These are phyloP conservation scores for Inga oerstediana DNA, from an alignment of 306 rosid species.

Conservation along the genomic window DNA sequence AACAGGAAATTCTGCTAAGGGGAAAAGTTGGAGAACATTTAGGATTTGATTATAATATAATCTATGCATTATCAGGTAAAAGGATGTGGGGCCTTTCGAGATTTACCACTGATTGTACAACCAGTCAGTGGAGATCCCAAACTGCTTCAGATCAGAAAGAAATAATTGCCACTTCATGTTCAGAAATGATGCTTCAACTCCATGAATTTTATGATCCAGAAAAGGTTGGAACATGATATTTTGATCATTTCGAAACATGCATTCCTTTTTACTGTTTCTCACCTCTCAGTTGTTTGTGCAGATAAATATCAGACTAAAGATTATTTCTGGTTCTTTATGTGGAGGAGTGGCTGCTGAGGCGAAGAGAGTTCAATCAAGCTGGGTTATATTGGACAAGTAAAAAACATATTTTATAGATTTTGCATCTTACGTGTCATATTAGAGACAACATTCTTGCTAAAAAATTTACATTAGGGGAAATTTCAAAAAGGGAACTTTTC, in stretches of 20 bases:
- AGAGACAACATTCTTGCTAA: neutral
- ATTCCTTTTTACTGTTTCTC: constrained; percentile 19
- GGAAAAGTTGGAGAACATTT: constrained; percentile 18
- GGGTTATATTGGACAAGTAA: constrained; percentile 96
- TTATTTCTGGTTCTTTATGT: constrained; percentile 51
- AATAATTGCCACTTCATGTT: constrained; percentile 76
- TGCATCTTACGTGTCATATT: constrained; percentile 18
- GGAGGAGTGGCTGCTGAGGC: constrained; percentile 91
- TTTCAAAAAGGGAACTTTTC: neutral
- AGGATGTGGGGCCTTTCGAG: constrained; percentile 72
- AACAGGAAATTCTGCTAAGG: constrained; percentile 6
- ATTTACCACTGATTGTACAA: constrained; percentile 70
- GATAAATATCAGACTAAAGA: constrained; percentile 85
- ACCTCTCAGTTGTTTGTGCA: constrained; percentile 40
- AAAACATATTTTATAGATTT: constrained; percentile 24
- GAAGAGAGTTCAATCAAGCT: constrained; percentile 82
- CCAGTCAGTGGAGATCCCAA: constrained; percentile 54
- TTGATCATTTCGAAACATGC: constrained; percentile 9
- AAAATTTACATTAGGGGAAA: neutral
- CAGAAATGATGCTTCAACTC: constrained; percentile 83
- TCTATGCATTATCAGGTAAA: constrained; percentile 57
- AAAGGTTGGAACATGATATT: constrained; percentile 54
- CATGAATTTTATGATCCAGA: constrained; percentile 81
- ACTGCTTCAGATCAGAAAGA: constrained; percentile 71
- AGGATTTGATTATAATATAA: constrained; percentile 30